Percentiles rank a stretch among this genome's conserved stretches.
These are phyloP conservation scores for Mycena vitilis DNA, from an alignment of 768 basidiomycete species.

Conservation along the genomic window DNA sequence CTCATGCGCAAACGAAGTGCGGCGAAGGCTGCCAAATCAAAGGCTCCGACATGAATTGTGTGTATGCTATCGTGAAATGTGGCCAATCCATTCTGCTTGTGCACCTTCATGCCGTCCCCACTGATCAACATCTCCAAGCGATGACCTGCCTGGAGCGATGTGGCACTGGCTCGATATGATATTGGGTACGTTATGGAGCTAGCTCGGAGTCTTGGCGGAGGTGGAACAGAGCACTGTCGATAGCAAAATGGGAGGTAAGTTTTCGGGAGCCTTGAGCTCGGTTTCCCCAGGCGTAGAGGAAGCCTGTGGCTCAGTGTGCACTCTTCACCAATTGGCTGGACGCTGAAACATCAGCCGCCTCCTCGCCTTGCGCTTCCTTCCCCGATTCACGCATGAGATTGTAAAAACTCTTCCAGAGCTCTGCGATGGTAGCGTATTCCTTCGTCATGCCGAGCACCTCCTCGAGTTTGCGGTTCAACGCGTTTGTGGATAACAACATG, in stretches of 20 bases:
- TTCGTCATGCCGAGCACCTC: no score
- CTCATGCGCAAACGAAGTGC: constrained; percentile 61
- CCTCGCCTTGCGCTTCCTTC: constrained; percentile 47
- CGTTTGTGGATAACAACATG: no score
- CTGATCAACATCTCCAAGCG: constrained; percentile 80
- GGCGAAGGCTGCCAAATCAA: constrained; percentile 40
- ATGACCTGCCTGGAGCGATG: no score
- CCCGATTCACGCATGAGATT: constrained; percentile 75
- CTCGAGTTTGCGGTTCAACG: no score
- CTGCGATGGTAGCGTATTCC: constrained; percentile 69
- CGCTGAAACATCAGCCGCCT: constrained; percentile 38
- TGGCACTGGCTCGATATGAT: constrained; percentile 66
- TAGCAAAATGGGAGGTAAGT: constrained; percentile 76
- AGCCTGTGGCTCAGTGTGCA: no score
- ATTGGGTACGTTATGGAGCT: constrained; percentile 88
- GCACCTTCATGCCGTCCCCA: constrained; percentile 91
- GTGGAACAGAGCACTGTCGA: constrained; percentile 93
- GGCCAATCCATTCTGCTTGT: constrained; percentile 89
- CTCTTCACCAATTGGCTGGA: background rate
- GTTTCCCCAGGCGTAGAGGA: no score
- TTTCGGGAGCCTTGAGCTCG: constrained; percentile 61
- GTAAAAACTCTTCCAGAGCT: constrained; percentile 79
- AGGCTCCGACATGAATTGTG: constrained; percentile 17
- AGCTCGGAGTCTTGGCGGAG: constrained; percentile 94
- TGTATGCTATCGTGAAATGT: constrained; percentile 57